Percentiles rank a stretch among this genome's conserved stretches.
Evolutionary conservation across 2,329 filamentous ascomycete genomes (phyloP).

Genomic region (Esteya vermicola): DNA sequence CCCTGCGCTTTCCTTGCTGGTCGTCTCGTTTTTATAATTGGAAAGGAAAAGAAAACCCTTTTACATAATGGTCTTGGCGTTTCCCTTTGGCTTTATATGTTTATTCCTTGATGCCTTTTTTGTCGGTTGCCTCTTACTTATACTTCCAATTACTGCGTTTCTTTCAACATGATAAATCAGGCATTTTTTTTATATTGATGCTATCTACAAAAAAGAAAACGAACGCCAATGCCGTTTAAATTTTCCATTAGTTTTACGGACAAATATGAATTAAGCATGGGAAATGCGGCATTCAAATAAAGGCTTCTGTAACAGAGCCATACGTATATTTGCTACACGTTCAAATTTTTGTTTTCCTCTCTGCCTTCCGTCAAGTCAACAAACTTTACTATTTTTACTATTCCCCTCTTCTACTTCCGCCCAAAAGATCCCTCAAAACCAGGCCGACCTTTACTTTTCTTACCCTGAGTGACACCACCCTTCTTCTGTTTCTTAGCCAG

Average conservation of each 20-base stretch:
- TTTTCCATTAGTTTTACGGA: too few relatives aligned
- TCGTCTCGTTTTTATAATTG: conserved; percentile 4
- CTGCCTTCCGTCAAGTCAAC: background rate
- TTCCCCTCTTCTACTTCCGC: conserved; percentile 29
- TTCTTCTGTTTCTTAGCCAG: conserved; percentile 31
- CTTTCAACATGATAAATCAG: too few relatives aligned
- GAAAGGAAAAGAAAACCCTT: conserved; percentile 8
- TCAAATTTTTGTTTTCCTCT: background rate
- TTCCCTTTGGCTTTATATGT: background rate
- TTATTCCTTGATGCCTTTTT: conserved; percentile 2
- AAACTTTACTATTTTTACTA: background rate
- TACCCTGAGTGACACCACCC: conserved; percentile 21
- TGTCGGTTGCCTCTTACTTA: too few relatives aligned
- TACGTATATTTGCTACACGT: too few relatives aligned
- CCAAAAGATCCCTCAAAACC: conserved; percentile 60
- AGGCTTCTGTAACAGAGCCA: too few relatives aligned
- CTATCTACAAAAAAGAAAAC: too few relatives aligned
- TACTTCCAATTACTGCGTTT: too few relatives aligned
- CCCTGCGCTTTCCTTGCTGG: conserved; percentile 1
- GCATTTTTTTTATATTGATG: too few relatives aligned
- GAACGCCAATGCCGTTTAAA: too few relatives aligned
- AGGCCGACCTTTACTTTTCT: conserved; percentile 30
- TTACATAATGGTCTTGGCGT: conserved; percentile 4
- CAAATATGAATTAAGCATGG: too few relatives aligned
- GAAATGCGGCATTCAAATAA: too few relatives aligned